Evolutionary conservation across 2,329 filamentous ascomycete species (phyloP).

Genomic region (Tolypocladium paradoxum): DNA sequence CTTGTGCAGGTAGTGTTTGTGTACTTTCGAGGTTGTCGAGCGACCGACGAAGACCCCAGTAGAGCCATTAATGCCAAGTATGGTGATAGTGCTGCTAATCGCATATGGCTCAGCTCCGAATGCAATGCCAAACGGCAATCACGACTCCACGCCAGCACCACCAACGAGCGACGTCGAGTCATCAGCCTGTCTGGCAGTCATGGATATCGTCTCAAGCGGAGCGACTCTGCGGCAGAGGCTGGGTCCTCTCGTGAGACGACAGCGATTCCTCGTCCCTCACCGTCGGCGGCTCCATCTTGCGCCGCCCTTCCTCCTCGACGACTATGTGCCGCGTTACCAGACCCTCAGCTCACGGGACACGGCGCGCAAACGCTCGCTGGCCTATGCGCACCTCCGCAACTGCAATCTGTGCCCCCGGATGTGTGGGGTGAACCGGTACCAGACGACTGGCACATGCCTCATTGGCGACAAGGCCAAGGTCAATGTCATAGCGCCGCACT

Average conservation of each 20-base stretch:
- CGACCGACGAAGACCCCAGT: no score
- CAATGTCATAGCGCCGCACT: constrained; percentile 77
- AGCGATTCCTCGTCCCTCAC: background rate
- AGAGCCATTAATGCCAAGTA: no score
- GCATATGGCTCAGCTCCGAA: background rate
- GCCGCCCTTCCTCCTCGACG: constrained; percentile 59
- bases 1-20: no score
- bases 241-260: background rate
- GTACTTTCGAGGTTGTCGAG: no score
- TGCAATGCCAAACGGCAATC: no score
- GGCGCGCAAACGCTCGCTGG: constrained; percentile 60
- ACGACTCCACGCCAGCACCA: background rate
- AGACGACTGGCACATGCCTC: constrained; percentile 67
- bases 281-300: constrained; percentile 36
- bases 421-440: constrained; percentile 72
- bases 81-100: background rate
- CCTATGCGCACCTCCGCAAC: constrained; percentile 64
- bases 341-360: constrained; percentile 56
- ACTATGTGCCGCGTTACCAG: constrained; percentile 64
- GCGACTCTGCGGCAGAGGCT: background rate
- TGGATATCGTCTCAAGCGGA: background rate
- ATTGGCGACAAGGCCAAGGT: constrained; percentile 69
- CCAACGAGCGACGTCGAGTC: no score
- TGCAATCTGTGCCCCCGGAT: constrained; percentile 73
- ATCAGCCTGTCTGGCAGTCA: no score